These are phyloP conservation scores for Incumbomyces lentus DNA, from an alignment of 2,329 filamentous ascomycete species.

Conservation along the genomic window DNA sequence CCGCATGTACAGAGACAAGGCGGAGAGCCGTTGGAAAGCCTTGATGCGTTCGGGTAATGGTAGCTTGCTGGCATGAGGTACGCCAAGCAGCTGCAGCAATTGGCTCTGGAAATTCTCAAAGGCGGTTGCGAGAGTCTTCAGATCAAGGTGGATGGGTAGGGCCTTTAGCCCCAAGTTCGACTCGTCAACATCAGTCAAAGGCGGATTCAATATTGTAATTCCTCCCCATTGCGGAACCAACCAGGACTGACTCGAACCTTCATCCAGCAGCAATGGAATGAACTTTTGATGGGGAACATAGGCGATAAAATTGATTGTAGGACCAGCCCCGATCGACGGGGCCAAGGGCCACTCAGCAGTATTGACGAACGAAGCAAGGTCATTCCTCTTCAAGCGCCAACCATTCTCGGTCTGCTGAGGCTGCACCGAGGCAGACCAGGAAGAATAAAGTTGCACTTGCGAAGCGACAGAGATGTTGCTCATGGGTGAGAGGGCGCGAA, in stretches of 20 bases:
- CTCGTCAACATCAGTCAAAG: slow-evolving; percentile 23
- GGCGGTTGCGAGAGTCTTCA: slow-evolving; percentile 61
- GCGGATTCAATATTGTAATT: slow-evolving; percentile 56
- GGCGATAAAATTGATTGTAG: slow-evolving; percentile 91
- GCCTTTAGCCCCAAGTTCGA: slow-evolving; percentile 9
- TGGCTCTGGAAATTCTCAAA: slow-evolving; percentile 88
- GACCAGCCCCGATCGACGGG: slow-evolving; percentile 77
- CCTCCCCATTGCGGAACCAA: slow-evolving; percentile 93
- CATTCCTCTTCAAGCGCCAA: slow-evolving; percentile 58
- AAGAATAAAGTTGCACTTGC: slow-evolving; percentile 87
- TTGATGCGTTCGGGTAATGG: slow-evolving; percentile 78
- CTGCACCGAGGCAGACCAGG: slow-evolving; percentile 52
- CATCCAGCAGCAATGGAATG: slow-evolving; percentile 50
- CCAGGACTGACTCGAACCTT: slow-evolving; percentile 63
- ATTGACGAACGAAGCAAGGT: slow-evolving; percentile 90
- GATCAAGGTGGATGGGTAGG: slow-evolving; percentile 43
- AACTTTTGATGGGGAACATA: slow-evolving; percentile 67
- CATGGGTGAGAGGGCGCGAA: slow-evolving; percentile 68
- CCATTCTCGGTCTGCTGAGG: slow-evolving; percentile 41
- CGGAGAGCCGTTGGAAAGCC: slow-evolving; percentile 73
- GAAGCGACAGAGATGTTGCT: slow-evolving; percentile 95
- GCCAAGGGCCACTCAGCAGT: slow-evolving; percentile 95
- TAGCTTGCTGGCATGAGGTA: slow-evolving; percentile 41
- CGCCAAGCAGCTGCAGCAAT: slow-evolving; percentile 74
- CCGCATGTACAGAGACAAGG: slow-evolving; percentile 73